phyloP scores from a whole-genome alignment of 129 eudicot species.

The Flaveria robusta region DNA sequence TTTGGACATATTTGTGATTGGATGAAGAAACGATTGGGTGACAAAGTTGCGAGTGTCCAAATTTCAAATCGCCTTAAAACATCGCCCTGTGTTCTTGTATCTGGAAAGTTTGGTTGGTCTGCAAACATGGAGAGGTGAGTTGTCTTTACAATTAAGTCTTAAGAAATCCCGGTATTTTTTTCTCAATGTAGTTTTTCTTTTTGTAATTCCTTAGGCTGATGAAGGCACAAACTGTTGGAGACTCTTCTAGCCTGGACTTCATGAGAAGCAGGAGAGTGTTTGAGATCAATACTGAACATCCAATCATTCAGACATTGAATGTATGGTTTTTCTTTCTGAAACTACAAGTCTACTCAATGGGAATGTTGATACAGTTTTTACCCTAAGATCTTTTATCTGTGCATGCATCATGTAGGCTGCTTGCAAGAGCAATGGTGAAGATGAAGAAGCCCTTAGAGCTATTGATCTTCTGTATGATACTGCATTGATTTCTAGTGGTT shows the following conservation, averaged over 20 bases:
- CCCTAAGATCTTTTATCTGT: neutral
- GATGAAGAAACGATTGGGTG: conserved; percentile 60
- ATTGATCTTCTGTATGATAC: conserved; percentile 91
- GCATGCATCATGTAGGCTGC: conserved; percentile 65
- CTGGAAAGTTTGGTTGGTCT: conserved; percentile 98
- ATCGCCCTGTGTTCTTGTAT: conserved; percentile 91
- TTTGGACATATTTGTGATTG: conserved; percentile 54
- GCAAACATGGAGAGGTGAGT: conserved; percentile 97
- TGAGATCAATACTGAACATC: conserved; percentile 87
- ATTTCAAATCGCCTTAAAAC: conserved; percentile 81
- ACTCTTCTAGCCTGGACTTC: conserved; percentile 68
- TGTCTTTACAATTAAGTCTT: neutral
- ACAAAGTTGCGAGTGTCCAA: conserved; percentile 89
- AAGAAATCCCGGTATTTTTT: neutral
- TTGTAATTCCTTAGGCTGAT: conserved; percentile 58
- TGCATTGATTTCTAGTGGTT: conserved; percentile 88
- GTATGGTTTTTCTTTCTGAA: conserved; percentile 39
- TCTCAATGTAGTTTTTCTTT: conserved; percentile 6
- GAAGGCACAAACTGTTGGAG: conserved; percentile 89
- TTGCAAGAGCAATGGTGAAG: conserved; percentile 58
- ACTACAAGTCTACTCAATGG: neutral
- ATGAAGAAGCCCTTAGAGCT: conserved; percentile 91
- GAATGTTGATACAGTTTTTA: neutral
- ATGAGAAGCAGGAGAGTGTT: conserved; percentile 90
- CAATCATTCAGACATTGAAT: conserved; percentile 66